phyloP scores from a whole-genome alignment of 176 grass and related monocot species.

The Luzula sylvatica region DNA sequence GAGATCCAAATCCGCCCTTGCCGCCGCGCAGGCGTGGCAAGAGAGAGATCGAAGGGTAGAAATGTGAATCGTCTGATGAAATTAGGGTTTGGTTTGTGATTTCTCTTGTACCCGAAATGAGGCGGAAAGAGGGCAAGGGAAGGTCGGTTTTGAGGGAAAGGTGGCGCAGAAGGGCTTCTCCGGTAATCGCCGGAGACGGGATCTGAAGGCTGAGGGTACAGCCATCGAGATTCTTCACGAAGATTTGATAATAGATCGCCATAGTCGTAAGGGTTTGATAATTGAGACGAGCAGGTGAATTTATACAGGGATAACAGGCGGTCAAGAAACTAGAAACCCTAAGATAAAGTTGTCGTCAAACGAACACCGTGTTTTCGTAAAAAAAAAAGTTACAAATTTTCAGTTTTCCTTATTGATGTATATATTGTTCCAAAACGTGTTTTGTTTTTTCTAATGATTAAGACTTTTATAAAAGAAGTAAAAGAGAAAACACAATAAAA shows the following conservation, averaged over 20 bases:
- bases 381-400: too few relatives aligned
- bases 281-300: not conserved
- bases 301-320: too few relatives aligned
- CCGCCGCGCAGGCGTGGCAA: slow-evolving; percentile 78
- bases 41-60: slow-evolving; percentile 42
- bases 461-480: too few relatives aligned
- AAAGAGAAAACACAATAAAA: too few relatives aligned
- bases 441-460: too few relatives aligned
- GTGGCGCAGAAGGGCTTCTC: slow-evolving; percentile 28
- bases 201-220: slow-evolving; percentile 54
- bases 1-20: slow-evolving; percentile 92
- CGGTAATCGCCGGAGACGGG: slow-evolving; percentile 42
- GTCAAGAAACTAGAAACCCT: too few relatives aligned
- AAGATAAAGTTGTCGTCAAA: too few relatives aligned
- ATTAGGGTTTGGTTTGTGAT: slow-evolving; percentile 31
- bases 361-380: too few relatives aligned
- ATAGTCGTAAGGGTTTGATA: slow-evolving; percentile 10
- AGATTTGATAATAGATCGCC: slow-evolving; percentile 58
- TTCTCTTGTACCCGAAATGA: slow-evolving; percentile 23
- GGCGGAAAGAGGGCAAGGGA: slow-evolving; percentile 42
- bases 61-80: slow-evolving; percentile 9
- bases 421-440: too few relatives aligned
- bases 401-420: too few relatives aligned
- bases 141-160: slow-evolving; percentile 28
- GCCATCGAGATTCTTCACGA: slow-evolving; percentile 67